A percentile compares a stretch with the other conserved stretches of the same genome.
These are phyloP conservation scores for Camellia sinensis DNA, from an alignment of 148 eudicot genomes.

Conservation along the genomic window DNA sequence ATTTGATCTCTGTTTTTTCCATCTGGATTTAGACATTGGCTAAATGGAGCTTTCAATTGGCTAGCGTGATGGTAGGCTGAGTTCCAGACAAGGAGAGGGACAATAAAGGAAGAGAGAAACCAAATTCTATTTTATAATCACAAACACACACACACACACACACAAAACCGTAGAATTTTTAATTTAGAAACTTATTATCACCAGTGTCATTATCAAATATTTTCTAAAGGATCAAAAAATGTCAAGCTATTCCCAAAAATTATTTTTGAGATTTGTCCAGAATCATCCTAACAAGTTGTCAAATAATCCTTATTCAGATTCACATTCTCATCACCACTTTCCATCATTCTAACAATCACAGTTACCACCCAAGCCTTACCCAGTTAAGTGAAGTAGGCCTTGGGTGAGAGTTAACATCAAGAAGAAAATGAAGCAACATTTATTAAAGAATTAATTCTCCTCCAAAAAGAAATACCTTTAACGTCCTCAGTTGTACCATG, in stretches of 20 bases:
- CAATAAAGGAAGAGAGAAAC: neutral
- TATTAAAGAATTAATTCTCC: neutral
- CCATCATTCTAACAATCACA: neutral
- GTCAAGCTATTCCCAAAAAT: neutral
- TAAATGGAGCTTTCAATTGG: neutral
- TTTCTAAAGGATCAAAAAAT: neutral
- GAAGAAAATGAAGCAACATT: neutral
- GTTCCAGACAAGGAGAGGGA: neutral
- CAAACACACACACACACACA: neutral
- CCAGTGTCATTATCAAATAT: neutral
- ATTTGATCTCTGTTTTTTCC: neutral
- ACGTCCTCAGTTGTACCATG: constrained; percentile 73
- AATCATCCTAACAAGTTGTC: neutral
- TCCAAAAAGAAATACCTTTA: constrained; percentile 53
- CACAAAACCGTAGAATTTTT: neutral
- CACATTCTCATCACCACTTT: neutral
- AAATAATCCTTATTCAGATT: neutral
- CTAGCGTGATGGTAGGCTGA: neutral
- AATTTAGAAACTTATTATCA: neutral
- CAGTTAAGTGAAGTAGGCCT: neutral
- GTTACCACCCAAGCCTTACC: constrained; percentile 1
- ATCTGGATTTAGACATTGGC: neutral
- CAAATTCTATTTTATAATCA: neutral
- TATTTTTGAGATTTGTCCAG: neutral
- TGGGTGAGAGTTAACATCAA: neutral